Evolutionary conservation across 805 yeast genomes (phyloP).

Genomic region (Torulaspora delbrueckii): DNA sequence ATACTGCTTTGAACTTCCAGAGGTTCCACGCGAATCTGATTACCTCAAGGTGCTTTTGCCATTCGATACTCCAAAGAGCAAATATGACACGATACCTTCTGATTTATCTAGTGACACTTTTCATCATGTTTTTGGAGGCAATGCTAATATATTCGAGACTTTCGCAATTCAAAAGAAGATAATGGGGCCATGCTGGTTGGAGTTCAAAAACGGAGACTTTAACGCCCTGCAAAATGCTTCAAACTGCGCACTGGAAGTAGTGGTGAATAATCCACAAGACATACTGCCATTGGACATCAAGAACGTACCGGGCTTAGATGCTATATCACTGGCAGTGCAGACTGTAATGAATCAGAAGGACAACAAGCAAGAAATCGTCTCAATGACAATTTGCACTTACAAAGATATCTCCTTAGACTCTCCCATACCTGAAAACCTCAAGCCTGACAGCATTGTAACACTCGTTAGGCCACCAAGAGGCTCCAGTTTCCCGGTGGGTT

Average conservation of each 20-base stretch:
- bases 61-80: conserved; percentile 55
- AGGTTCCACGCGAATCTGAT: conserved; percentile 68
- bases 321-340: conserved; percentile 72
- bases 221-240: conserved; percentile 56
- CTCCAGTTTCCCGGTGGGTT: conserved; percentile 69
- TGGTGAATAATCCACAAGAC: conserved; percentile 45
- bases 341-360: conserved; percentile 70
- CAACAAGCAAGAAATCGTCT: conserved; percentile 80
- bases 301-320: conserved; percentile 62
- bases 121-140: conserved; percentile 73
- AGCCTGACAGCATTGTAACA: conserved; percentile 62
- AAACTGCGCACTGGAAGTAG: conserved; percentile 75
- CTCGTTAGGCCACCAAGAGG: conserved; percentile 73
- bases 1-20: conserved; percentile 84
- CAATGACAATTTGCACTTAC: conserved; percentile 73
- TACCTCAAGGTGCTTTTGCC: conserved; percentile 79
- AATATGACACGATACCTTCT: conserved; percentile 48
- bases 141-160: conserved; percentile 70
- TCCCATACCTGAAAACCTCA: conserved; percentile 55
- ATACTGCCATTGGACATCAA: conserved; percentile 46
- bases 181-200: conserved; percentile 98
- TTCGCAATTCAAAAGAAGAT: conserved; percentile 76
- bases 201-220: conserved; percentile 61
- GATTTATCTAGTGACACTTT: conserved; percentile 73
- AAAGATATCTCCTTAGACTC: conserved; percentile 68